Conservation (phyloP, 75 land plant species). For the Picea sitchensis region DNA sequence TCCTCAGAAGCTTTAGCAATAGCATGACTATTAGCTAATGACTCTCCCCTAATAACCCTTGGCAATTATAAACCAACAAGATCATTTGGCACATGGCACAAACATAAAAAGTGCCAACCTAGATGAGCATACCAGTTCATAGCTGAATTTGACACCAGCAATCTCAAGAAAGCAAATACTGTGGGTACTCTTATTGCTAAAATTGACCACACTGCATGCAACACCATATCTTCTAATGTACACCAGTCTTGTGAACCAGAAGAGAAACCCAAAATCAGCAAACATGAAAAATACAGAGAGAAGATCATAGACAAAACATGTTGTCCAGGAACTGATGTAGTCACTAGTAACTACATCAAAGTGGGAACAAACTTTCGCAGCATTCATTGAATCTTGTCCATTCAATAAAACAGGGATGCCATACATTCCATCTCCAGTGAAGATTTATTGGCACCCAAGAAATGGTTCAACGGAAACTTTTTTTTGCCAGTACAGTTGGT, state of each 20-base stretch:
- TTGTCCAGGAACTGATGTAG: no score
- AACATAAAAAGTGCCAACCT: slow-evolving; percentile 81
- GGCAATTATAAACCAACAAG: slow-evolving; percentile 70
- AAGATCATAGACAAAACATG: no score
- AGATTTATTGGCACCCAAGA: slow-evolving; percentile 86
- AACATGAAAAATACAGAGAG: no score
- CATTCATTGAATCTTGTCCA: no score
- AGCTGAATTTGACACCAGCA: slow-evolving; percentile 55
- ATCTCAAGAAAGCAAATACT: slow-evolving; percentile 53
- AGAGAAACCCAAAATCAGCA: no score
- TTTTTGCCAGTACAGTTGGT: no score
- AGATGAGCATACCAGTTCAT: slow-evolving; percentile 86
- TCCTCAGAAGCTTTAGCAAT: background rate
- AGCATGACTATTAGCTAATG: background rate
- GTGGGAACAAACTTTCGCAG: no score
- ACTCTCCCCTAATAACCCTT: slow-evolving; percentile 24
- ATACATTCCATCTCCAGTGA: slow-evolving; percentile 92
- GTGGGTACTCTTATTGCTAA: slow-evolving; percentile 69
- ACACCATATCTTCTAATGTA: slow-evolving; percentile 12
- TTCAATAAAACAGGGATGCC: no score
- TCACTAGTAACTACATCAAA: no score
- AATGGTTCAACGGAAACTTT: slow-evolving; percentile 23
- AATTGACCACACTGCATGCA: slow-evolving; percentile 50
- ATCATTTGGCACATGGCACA: slow-evolving; percentile 63
- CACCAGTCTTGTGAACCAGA: no score